Conservation (phyloP, 2,329 filamentous ascomycete genomes). For the Cercospora citrullina region DNA sequence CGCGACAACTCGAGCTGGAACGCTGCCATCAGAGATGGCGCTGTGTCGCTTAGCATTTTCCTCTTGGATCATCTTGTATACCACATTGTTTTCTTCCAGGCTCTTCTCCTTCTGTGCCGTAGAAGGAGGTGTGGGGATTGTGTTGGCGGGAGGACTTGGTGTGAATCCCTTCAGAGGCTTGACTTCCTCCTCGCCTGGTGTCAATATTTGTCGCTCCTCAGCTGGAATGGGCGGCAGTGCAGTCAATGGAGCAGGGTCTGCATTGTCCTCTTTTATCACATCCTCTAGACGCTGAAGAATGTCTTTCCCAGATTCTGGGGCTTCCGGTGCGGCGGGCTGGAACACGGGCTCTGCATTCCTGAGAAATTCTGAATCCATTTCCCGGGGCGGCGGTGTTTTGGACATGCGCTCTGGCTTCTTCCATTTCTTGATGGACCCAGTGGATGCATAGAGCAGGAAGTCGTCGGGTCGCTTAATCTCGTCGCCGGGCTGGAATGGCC, state of each 20-base stretch:
- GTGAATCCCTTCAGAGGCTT: constrained; percentile 18
- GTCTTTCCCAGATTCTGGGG: constrained; percentile 13
- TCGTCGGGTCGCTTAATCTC: constrained; percentile 26
- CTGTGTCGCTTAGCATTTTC: constrained; percentile 37
- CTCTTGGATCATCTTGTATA: constrained; percentile 30
- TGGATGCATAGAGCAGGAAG: constrained; percentile 22
- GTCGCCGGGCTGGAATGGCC: constrained; percentile 28
- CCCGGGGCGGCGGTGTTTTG: constrained; percentile 22
- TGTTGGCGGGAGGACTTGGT: constrained; percentile 8
- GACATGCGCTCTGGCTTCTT: constrained; percentile 14
- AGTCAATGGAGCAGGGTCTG: constrained; percentile 9
- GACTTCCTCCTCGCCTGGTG: constrained; percentile 13
- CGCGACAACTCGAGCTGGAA: constrained; percentile 24
- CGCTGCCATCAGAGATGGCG: constrained; percentile 29
- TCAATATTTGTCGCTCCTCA: constrained; percentile 14
- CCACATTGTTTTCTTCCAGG: constrained; percentile 28
- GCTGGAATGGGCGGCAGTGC: constrained; percentile 18
- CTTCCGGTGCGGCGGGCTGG: constrained; percentile 9
- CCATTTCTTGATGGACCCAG: constrained; percentile 17
- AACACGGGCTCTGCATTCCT: constrained; percentile 23
- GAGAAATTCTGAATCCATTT: constrained; percentile 25
- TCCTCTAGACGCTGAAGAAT: constrained; percentile 12
- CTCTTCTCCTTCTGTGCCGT: constrained; percentile 24
- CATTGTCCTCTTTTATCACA: constrained; percentile 12
- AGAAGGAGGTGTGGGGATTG: constrained; percentile 16